phyloP scores from a whole-genome alignment of 495 filamentous ascomycete species.

The Xylaria grammica region DNA sequence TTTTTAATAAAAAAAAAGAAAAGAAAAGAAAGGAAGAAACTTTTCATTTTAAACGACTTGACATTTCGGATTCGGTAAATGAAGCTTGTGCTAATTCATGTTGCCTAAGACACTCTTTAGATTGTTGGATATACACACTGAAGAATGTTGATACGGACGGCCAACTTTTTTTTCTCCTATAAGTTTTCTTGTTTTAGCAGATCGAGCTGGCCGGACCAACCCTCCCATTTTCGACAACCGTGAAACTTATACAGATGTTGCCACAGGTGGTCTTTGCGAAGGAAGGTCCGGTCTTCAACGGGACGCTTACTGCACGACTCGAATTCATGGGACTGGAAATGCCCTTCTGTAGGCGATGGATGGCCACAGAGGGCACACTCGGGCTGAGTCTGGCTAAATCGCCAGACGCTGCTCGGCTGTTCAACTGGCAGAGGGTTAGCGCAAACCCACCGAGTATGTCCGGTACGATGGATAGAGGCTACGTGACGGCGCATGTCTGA shows the following conservation, averaged over 20 bases:
- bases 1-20: too few species aligned
- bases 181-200: neutral
- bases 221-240: conserved; percentile 52
- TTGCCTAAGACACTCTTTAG: too few species aligned
- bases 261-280: conserved; percentile 66
- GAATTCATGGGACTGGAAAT: conserved; percentile 63
- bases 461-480: conserved; percentile 22
- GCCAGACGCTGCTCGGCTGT: conserved; percentile 25
- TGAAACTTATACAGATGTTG: conserved; percentile 70
- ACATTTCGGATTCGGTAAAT: too few species aligned
- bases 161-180: too few species aligned
- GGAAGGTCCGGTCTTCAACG: conserved; percentile 57
- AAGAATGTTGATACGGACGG: too few species aligned
- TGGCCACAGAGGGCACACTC: conserved; percentile 62
- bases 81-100: too few species aligned
- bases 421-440: conserved; percentile 15
- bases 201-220: conserved; percentile 21
- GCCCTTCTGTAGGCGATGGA: conserved; percentile 45
- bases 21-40: too few species aligned
- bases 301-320: conserved; percentile 58
- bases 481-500: conserved; percentile 29
- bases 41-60: too few species aligned
- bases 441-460: conserved; percentile 24
- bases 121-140: too few species aligned
- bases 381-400: conserved; percentile 30